Evolutionary conservation across 2,329 filamentous ascomycete species (phyloP).

Genomic region (Grosmannia huntii): DNA sequence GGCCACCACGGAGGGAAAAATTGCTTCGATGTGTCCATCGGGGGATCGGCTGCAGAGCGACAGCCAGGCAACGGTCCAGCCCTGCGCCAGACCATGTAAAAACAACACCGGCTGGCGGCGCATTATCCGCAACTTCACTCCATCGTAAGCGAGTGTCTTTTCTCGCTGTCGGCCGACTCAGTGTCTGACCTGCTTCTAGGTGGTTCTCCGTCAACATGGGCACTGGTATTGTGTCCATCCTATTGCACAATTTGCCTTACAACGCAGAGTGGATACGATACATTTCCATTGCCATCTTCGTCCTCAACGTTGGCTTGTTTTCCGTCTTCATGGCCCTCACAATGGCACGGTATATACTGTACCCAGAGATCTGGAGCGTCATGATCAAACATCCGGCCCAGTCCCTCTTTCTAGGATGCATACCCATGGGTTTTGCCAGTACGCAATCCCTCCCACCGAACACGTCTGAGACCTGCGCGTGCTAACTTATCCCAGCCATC

Average conservation of each 20-base stretch:
- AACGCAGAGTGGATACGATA: slow-evolving; percentile 37
- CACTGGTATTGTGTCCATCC: slow-evolving; percentile 47
- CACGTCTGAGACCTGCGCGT: background rate
- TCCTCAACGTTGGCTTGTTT: slow-evolving; percentile 43
- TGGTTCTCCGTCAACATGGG: slow-evolving; percentile 48
- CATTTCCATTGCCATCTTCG: slow-evolving; percentile 42
- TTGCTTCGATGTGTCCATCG: background rate
- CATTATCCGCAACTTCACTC: slow-evolving; percentile 30
- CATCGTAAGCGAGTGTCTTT: slow-evolving; percentile 22
- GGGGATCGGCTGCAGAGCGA: background rate
- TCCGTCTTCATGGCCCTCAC: slow-evolving; percentile 34
- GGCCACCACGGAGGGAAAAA: background rate
- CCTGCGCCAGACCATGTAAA: slow-evolving; percentile 3
- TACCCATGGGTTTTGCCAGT: slow-evolving; percentile 50
- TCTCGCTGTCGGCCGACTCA: background rate
- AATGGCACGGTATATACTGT: slow-evolving; percentile 43
- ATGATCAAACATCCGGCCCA: slow-evolving; percentile 51
- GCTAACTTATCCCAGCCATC: slow-evolving; percentile 23
- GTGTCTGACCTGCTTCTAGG: slow-evolving; percentile 10
- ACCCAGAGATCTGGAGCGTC: slow-evolving; percentile 45
- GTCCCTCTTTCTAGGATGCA: slow-evolving; percentile 48
- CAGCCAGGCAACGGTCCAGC: background rate
- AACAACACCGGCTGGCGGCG: slow-evolving; percentile 19
- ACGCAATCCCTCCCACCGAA: background rate
- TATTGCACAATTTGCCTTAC: slow-evolving; percentile 46